These are phyloP conservation scores for Cryphonectria nitschkei DNA, from an alignment of 2,329 filamentous ascomycete species.

Conservation along the genomic window DNA sequence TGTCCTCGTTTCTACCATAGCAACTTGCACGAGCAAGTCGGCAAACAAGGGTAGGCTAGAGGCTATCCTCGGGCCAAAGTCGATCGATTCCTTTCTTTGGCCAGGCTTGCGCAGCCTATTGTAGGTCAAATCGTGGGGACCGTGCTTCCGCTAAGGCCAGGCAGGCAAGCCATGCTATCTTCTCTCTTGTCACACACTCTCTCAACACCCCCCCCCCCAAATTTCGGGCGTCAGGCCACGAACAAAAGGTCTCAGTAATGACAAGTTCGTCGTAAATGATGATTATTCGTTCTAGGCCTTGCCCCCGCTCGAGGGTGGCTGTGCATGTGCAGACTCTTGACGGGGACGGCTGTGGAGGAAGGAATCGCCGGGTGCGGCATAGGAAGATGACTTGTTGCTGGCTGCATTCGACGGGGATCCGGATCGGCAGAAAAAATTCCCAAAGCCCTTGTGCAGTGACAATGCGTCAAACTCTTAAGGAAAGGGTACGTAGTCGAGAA, in stretches of 20 bases:
- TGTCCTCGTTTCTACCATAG: neutral
- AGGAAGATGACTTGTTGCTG: neutral
- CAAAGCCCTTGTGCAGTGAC: neutral
- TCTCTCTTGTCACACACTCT: neutral
- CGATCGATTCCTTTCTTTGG: neutral
- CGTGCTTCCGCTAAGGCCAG: neutral
- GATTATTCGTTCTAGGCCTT: neutral
- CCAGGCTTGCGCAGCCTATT: neutral
- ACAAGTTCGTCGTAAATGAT: neutral
- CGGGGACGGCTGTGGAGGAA: neutral
- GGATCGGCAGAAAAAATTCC: neutral
- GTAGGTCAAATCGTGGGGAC: neutral
- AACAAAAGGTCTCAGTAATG: neutral
- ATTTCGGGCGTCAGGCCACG: neutral
- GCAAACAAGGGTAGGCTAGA: neutral
- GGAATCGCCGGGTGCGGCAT: neutral
- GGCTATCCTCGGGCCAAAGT: neutral
- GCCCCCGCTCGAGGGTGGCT: neutral
- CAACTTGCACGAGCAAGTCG: neutral
- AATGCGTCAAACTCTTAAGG: neutral
- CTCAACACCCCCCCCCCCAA: too few species aligned
- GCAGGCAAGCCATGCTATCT: neutral
- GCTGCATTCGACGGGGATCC: neutral
- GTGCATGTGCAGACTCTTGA: neutral
- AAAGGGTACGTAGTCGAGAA: neutral